These are phyloP conservation scores for Mortierella alpina DNA, from an alignment of 192 early-diverging fungal species.

Conservation along the genomic window DNA sequence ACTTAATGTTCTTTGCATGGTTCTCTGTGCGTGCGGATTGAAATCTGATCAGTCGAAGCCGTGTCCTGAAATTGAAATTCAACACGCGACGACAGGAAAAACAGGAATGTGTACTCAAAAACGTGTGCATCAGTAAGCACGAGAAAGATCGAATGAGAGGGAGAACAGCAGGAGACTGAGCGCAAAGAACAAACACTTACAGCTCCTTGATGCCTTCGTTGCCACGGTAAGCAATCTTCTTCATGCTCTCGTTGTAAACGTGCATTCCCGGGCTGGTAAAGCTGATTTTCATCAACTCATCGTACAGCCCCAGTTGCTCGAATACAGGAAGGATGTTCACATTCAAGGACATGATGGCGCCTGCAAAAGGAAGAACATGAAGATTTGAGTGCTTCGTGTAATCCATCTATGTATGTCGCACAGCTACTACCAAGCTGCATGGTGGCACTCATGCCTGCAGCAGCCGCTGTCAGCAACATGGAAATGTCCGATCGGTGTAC, in stretches of 20 bases:
- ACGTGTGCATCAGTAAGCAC: no score
- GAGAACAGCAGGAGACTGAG: background rate
- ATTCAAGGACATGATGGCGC: slow-evolving; percentile 39
- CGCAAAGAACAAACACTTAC: slow-evolving; percentile 6
- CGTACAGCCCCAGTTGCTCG: slow-evolving; percentile 33
- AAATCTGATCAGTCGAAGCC: no score
- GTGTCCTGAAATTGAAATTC: no score
- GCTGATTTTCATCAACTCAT: slow-evolving; percentile 31
- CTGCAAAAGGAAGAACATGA: slow-evolving; percentile 2
- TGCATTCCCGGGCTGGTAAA: slow-evolving; percentile 27
- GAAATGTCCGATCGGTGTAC: background rate
- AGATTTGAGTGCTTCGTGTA: background rate
- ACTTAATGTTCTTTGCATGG: no score
- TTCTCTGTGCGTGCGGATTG: no score
- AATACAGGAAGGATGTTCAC: slow-evolving; percentile 45
- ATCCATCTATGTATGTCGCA: background rate
- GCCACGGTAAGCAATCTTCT: slow-evolving; percentile 26
- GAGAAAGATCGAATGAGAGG: background rate
- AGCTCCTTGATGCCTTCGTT: slow-evolving; percentile 34
- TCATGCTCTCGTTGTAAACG: slow-evolving; percentile 26
- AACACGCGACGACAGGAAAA: no score
- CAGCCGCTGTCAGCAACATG: background rate
- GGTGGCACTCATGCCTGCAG: background rate
- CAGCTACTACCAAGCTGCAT: background rate
- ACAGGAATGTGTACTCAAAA: no score